Evolutionary conservation across 768 basidiomycete species (phyloP), one percentile per base, ranked within the genome.

Genomic region (Guyanaporus albipodus): DNA sequence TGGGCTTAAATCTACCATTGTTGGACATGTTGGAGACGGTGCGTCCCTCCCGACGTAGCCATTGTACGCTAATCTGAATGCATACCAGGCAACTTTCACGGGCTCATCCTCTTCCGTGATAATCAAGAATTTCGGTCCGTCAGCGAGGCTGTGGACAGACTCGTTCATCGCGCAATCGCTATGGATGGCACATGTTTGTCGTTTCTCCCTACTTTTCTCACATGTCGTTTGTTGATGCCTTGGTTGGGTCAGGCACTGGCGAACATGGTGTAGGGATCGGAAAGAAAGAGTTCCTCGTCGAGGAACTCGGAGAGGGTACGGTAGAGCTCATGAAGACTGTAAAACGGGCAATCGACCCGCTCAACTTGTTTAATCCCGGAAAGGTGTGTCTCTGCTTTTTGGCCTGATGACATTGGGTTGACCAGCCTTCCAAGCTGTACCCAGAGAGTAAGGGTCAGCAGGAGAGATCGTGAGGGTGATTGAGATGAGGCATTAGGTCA

Each of bases 251-350:
- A 88, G 85, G 85, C 55, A 88, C 86, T 4, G 88, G 89, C 8
- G 90, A 93, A 63, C 91, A 93, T 62, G 91, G 91, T 0, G 85
- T 93, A 12, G 91, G 91, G 1, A 66, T 92, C 7, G 91, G 91
- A 9, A 93, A 93, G 70, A 85, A 81, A 56, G 79, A 86, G 58
- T 95, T 89, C 64, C 76, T 97, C 2, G 63, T 70, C 15, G 75
- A 83, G n/a, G 94, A 97, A 63, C 76, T 97, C 1, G 94, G 94
- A 0, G 71, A 71, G 37, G 83, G 81, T 4, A 94, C 92, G 0
- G 83, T 96, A 10, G 78, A 80, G 38, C 69, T 95, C 9, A 92
- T 96, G 91, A 82, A 80, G 70, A 78, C 75, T n/a, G 75, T 96
- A 57, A 97, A 95, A 67, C 67, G 68, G 32, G 76, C 83, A 3